Conservation (phyloP, 495 filamentous ascomycete species). For the Penicillium crystallinum region DNA sequence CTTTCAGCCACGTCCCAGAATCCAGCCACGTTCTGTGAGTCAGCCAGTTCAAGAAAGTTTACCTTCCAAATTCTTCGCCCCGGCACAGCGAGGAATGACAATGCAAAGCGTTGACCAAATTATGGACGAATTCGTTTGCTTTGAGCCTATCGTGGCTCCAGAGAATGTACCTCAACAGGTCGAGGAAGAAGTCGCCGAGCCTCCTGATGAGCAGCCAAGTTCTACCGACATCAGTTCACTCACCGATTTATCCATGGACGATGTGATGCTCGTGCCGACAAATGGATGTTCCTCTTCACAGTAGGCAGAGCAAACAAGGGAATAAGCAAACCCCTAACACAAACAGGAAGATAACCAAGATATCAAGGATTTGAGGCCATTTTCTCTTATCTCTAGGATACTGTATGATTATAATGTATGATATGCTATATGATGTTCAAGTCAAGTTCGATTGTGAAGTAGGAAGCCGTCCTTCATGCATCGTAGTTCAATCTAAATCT, state of each 20-base stretch:
- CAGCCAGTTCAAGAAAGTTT: background rate
- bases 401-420: background rate
- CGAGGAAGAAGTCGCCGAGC: background rate
- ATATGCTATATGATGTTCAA: background rate
- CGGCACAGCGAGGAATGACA: background rate
- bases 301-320: background rate
- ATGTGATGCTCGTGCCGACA: background rate
- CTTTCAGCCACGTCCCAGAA: background rate
- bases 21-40: background rate
- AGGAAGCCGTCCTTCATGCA: background rate
- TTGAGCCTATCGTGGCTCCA: background rate
- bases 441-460: background rate
- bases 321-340: background rate
- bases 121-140: background rate
- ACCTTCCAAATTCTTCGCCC: background rate
- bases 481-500: conserved; percentile 23
- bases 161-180: background rate
- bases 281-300: background rate
- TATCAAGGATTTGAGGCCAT: background rate
- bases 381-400: background rate
- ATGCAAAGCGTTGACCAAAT: background rate
- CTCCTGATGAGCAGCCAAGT: background rate
- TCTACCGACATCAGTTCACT: background rate
- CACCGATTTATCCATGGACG: background rate
- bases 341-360: background rate